Percentiles rank a stretch among this genome's conserved stretches.
Evolutionary conservation across 1,284 basidiomycete species (phyloP).

Genomic region (Bjerkandera adusta): DNA sequence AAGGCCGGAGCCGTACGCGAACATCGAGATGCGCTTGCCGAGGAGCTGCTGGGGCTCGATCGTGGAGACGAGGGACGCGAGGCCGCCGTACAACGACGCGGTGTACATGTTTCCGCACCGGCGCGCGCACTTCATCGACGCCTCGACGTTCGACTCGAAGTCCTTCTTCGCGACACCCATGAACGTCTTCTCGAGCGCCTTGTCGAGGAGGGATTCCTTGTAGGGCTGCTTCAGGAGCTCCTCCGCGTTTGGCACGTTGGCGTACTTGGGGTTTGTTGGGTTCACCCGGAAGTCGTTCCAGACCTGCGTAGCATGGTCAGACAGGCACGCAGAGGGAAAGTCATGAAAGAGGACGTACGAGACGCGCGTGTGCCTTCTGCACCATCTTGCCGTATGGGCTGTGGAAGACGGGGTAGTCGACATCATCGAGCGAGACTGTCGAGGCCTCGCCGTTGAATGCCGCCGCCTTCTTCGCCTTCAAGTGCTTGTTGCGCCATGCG

Average conservation of each 20-base stretch:
- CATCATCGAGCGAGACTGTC: constrained; percentile 70
- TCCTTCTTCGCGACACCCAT: constrained; percentile 68
- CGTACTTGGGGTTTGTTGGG: constrained; percentile 74
- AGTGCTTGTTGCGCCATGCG: constrained; percentile 83
- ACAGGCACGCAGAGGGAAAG: not conserved
- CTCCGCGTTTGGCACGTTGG: constrained; percentile 70
- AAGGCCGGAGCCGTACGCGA: constrained; percentile 92
- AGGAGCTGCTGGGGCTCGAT: constrained; percentile 65
- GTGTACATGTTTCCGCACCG: constrained; percentile 99
- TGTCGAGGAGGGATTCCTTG: constrained; percentile 83
- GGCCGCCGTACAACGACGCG: constrained; percentile 92
- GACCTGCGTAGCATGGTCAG: too few relatives aligned
- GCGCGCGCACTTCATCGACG: constrained; percentile 80
- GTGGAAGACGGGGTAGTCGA: constrained; percentile 94
- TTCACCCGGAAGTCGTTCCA: constrained; percentile 92
- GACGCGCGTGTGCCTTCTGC: constrained; percentile 94
- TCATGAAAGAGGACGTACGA: constrained; percentile 51
- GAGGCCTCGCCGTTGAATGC: constrained; percentile 37
- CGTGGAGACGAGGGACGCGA: constrained; percentile 78
- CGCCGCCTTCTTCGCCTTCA: constrained; percentile 59
- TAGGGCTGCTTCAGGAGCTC: constrained; percentile 66
- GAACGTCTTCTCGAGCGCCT: constrained; percentile 95
- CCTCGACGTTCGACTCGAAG: constrained; percentile 73
- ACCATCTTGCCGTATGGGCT: constrained; percentile 98
- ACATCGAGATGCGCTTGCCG: constrained; percentile 87